Base-by-base conservation (phyloP, 345 rosid species). In the Moringa oleifera region DNA sequence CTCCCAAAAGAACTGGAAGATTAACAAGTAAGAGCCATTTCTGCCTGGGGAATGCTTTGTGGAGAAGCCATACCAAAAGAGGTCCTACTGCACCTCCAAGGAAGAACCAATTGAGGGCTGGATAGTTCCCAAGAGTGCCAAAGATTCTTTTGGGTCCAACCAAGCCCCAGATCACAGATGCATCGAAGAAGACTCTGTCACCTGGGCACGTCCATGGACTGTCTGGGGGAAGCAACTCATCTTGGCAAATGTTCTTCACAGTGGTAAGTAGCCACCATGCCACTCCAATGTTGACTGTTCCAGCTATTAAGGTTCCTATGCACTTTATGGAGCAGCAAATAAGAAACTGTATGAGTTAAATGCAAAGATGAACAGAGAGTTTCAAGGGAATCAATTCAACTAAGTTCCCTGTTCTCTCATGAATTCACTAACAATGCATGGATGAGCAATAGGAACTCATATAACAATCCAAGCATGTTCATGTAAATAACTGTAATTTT, bases 141-240 rank as follows among this genome's bases (percentile, higher is more conserved):
- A 84, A 84, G 63, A 84, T 84, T 45, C 83, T 70, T 46, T 23
- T 74, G 0, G 86, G 85, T 70, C 89, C 89, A 2, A 84, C 78
- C 52, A 77, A 61, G 62, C 84, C 86, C 89, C 86, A 79, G 25
- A 84, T 68, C 53, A 81, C 84, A 2, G 84, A 84, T 25, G 89
- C 86, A 64, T 84, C 89, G 20, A 67, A 84, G 80, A 79, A 79
- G 2, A 81, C 84, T 9, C 78, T 72, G 60, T 84, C 86, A 1
- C 74, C 36, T 0, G 86, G 89, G 67, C 86, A 81, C 49, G 84
- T 79, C 86, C 89, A 81, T 13, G 86, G 83, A 70, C 86, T 79
- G 71, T 79, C 71, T 7, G 78, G 73, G 23, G 89, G 86, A 23
- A 84, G 89, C 1, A 77, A 64, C 57, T 80, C 59, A 13, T 67